phyloP scores from a whole-genome alignment of 2,329 filamentous ascomycete species.

The Neodidymelliopsis sp. region DNA sequence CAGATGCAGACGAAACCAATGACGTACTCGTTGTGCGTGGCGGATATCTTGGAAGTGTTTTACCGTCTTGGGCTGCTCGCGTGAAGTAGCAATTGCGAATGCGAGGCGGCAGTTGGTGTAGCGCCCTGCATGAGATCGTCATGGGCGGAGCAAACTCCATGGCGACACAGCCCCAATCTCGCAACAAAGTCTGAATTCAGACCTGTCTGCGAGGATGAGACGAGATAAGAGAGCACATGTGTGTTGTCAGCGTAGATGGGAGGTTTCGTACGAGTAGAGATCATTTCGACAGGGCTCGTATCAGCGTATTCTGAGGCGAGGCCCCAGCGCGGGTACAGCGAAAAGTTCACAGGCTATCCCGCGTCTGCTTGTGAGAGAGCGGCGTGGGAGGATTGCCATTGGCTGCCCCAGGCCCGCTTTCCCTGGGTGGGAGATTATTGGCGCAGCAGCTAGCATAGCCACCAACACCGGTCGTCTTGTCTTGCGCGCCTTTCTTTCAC shows the following conservation, averaged over 20 bases:
- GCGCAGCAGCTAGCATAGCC: slow-evolving; percentile 17
- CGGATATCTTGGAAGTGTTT: not conserved
- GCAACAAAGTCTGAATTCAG: slow-evolving; percentile 12
- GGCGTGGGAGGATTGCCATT: slow-evolving; percentile 1
- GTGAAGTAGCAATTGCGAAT: slow-evolving; percentile 2
- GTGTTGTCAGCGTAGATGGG: not conserved
- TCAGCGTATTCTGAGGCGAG: slow-evolving; percentile 2
- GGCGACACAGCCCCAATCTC: slow-evolving; percentile 13
- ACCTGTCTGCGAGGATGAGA: slow-evolving; percentile 10
- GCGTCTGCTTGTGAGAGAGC: slow-evolving; percentile 21
- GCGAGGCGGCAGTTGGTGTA: slow-evolving; percentile 13
- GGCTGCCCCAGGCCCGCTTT: slow-evolving; percentile 3
- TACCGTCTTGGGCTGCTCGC: slow-evolving; percentile 2
- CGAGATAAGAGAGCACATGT: slow-evolving; percentile 10
- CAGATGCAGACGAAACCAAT: not conserved
- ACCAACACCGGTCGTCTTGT: slow-evolving; percentile 14
- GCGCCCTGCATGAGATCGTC: slow-evolving; percentile 31
- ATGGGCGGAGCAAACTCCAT: slow-evolving; percentile 20
- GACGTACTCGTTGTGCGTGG: slow-evolving; percentile 10
- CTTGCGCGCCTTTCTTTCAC: slow-evolving; percentile 24
- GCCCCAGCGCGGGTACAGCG: slow-evolving; percentile 2
- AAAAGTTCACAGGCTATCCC: slow-evolving; percentile 1
- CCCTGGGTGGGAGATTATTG: slow-evolving; percentile 23
- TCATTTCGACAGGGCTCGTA: not conserved
- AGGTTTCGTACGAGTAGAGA: no score